These are phyloP conservation scores for Agaricales sp. DNA, from an alignment of 1,284 basidiomycete species.

Conservation along the genomic window DNA sequence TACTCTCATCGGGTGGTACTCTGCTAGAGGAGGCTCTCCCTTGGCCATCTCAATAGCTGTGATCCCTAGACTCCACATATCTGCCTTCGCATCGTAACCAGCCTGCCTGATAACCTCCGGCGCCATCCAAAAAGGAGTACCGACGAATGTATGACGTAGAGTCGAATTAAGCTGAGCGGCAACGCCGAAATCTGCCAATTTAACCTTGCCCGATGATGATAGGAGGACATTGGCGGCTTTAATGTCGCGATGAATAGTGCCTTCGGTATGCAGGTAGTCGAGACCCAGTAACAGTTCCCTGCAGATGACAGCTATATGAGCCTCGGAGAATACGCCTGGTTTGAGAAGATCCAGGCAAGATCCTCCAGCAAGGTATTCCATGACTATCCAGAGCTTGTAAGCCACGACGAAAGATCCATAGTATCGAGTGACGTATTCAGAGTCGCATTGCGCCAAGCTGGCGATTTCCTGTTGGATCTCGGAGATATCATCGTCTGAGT, in stretches of 20 bases:
- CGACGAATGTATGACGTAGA: slow-evolving; percentile 88
- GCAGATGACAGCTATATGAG: slow-evolving; percentile 90
- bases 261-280: slow-evolving; percentile 89
- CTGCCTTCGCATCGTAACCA: slow-evolving; percentile 92
- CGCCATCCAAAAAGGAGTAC: slow-evolving; percentile 98
- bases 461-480: slow-evolving; percentile 98
- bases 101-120: slow-evolving; percentile 96
- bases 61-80: slow-evolving; percentile 96
- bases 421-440: slow-evolving; percentile 92
- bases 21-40: slow-evolving; percentile 87
- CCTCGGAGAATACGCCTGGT: slow-evolving; percentile 82
- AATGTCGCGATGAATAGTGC: slow-evolving; percentile 97
- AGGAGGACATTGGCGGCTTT: slow-evolving; percentile 96
- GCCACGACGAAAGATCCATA: slow-evolving; percentile 95
- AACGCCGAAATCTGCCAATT: slow-evolving; percentile 95
- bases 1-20: slow-evolving; percentile 94
- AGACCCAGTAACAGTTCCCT: slow-evolving; percentile 91
- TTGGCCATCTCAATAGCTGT: slow-evolving; percentile 95
- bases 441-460: slow-evolving; percentile 91
- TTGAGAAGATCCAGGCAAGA: slow-evolving; percentile 95
- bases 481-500: slow-evolving; percentile 90
- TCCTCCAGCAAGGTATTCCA: slow-evolving; percentile 99
- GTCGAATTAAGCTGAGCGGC: slow-evolving; percentile 88
- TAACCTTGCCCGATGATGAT: slow-evolving; percentile 86
- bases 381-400: slow-evolving; percentile 98